Evolutionary conservation across 805 yeast genomes (phyloP).

Genomic region (Soucietia sequanensis): DNA sequence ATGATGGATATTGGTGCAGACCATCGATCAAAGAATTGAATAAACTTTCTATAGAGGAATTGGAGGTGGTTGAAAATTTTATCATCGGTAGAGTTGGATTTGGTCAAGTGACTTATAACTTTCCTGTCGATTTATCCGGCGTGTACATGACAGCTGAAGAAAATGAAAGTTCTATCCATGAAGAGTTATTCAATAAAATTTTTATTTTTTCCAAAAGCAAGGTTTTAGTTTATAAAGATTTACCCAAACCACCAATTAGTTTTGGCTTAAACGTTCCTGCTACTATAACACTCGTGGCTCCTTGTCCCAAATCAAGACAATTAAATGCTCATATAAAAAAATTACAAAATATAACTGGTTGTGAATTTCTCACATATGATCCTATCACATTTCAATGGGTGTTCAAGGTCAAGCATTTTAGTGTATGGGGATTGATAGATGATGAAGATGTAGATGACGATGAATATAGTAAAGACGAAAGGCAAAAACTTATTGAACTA

Average conservation of each 20-base stretch:
- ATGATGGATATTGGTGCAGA: slow-evolving; percentile 66
- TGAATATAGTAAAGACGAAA: slow-evolving; percentile 8
- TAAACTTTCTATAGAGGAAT: slow-evolving; percentile 42
- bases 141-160: slow-evolving; percentile 42
- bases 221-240: slow-evolving; percentile 64
- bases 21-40: slow-evolving; percentile 57
- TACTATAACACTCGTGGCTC: slow-evolving; percentile 61
- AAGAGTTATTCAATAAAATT: slow-evolving; percentile 35
- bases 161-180: slow-evolving; percentile 35
- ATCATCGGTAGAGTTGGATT: slow-evolving; percentile 64
- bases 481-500: slow-evolving; percentile 32
- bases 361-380: slow-evolving; percentile 78
- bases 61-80: slow-evolving; percentile 58
- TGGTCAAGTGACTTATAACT: slow-evolving; percentile 66
- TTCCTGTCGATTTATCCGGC: slow-evolving; percentile 66
- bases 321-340: slow-evolving; percentile 47
- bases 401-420: slow-evolving; percentile 85
- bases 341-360: slow-evolving; percentile 58
- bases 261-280: slow-evolving; percentile 77
- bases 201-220: slow-evolving; percentile 45
- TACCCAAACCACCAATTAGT: slow-evolving; percentile 60
- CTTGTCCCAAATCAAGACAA: slow-evolving; percentile 50
- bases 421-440: slow-evolving; percentile 87
- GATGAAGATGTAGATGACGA: slow-evolving; percentile 47
- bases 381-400: slow-evolving; percentile 75